phyloP scores from a whole-genome alignment of 176 grass and related monocot species.

The Bonia amplexicaulis region DNA sequence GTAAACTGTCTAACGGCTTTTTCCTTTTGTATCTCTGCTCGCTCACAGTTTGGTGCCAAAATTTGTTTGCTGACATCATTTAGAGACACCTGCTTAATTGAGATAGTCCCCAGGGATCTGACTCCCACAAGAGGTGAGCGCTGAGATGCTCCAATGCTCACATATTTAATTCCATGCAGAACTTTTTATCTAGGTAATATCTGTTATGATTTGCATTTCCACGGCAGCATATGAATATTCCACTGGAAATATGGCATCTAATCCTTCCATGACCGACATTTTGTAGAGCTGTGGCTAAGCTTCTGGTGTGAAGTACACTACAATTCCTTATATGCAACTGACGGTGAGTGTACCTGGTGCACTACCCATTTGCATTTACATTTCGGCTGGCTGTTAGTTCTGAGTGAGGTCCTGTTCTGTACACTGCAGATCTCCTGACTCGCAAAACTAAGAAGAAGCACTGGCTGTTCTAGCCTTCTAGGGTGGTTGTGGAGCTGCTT shows the following conservation, averaged over 20 bases:
- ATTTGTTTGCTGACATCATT: constrained; percentile 95
- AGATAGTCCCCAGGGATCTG: constrained; percentile 82
- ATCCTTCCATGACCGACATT: constrained; percentile 9
- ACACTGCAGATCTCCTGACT: constrained; percentile 56
- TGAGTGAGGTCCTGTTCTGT: background rate
- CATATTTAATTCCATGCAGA: background rate
- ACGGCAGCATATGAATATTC: background rate
- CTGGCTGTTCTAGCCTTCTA: constrained; percentile 56
- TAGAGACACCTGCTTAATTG: constrained; percentile 84
- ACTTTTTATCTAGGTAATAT: background rate
- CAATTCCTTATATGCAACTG: constrained; percentile 86
- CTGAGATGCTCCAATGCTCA: constrained; percentile 4
- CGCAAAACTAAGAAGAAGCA: constrained; percentile 79
- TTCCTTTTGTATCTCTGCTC: background rate
- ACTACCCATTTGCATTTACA: background rate
- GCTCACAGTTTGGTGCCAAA: constrained; percentile 81
- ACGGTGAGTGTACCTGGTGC: constrained; percentile 44
- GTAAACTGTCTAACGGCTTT: background rate
- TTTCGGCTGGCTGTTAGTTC: background rate
- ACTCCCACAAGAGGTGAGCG: constrained; percentile 76
- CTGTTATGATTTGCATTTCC: background rate
- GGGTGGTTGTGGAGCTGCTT: background rate
- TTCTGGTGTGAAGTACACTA: constrained; percentile 99
- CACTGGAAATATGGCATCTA: background rate
- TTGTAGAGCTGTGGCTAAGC: constrained; percentile 90